A percentile compares a stretch with the other conserved stretches of the same genome.
These are phyloP conservation scores for Talaromyces sp. DNA, from an alignment of 2,329 filamentous ascomycete genomes.

Conservation along the genomic window DNA sequence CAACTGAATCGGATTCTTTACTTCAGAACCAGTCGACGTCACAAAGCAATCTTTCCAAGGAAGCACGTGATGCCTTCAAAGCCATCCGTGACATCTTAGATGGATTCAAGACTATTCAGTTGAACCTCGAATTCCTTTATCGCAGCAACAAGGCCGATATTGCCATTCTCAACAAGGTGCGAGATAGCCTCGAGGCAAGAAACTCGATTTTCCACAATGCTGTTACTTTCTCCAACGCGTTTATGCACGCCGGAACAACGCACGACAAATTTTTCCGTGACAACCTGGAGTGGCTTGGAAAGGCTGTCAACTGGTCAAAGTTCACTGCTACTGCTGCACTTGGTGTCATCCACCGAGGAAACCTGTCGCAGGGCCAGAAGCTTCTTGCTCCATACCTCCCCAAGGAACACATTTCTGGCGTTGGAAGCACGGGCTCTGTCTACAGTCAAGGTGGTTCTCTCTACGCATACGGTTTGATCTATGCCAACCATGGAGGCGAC, in stretches of 20 bases:
- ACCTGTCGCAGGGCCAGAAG: conserved; percentile 87
- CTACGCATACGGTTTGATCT: conserved; percentile 92
- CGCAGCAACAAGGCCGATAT: conserved; percentile 91
- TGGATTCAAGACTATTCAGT: conserved; percentile 85
- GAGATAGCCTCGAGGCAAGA: conserved; percentile 88
- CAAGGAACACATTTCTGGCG: conserved; percentile 54
- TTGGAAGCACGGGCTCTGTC: conserved; percentile 72
- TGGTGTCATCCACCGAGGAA: conserved; percentile 93
- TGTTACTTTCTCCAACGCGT: conserved; percentile 94
- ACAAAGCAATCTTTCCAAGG: conserved; percentile 45
- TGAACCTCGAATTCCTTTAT: conserved; percentile 95
- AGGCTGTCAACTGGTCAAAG: conserved; percentile 99
- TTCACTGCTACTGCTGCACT: conserved; percentile 95
- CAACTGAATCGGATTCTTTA: conserved; percentile 54
- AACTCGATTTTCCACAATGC: conserved; percentile 99
- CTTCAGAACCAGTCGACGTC: conserved; percentile 45
- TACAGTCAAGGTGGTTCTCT: conserved; percentile 95
- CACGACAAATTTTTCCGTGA: conserved; percentile 98
- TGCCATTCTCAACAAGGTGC: conserved; percentile 89
- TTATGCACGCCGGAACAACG: conserved; percentile 98
- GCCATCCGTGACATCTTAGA: conserved; percentile 63
- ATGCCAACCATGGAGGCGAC: conserved; percentile 92
- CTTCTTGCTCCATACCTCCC: conserved; percentile 92
- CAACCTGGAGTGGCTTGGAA: conserved; percentile 95
- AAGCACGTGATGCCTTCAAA: conserved; percentile 49